Conservation (phyloP, 2,329 filamentous ascomycete genomes). For the Fusarium verrucosum region DNA sequence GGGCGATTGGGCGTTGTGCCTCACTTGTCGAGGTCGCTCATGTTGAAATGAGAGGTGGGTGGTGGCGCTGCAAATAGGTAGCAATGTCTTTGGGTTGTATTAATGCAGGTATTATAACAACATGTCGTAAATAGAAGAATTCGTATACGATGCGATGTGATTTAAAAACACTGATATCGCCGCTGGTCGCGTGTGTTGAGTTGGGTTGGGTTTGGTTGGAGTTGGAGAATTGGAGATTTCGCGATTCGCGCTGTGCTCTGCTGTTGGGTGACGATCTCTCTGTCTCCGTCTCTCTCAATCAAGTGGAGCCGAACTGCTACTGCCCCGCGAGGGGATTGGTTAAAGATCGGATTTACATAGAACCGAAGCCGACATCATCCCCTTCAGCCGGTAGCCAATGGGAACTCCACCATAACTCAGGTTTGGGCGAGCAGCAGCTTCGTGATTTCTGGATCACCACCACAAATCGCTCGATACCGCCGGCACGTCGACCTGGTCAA, state of each 20-base stretch:
- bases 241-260: constrained; percentile 31
- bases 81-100: constrained; percentile 12
- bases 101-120: constrained; percentile 37
- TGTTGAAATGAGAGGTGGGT: constrained; percentile 53
- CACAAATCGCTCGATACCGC: constrained; percentile 43
- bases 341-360: constrained; percentile 27
- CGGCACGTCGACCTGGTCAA: constrained; percentile 37
- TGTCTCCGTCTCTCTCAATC: no score
- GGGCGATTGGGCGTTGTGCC: constrained; percentile 33
- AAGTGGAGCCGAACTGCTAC: constrained; percentile 2
- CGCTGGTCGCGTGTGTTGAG: constrained; percentile 16
- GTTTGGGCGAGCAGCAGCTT: constrained; percentile 38
- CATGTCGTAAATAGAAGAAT: constrained; percentile 35
- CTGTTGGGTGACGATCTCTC: constrained; percentile 22
- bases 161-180: constrained; percentile 9
- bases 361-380: constrained; percentile 9
- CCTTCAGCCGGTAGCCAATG: constrained; percentile 38
- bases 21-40: constrained; percentile 96
- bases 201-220: constrained; percentile 13
- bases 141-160: background rate
- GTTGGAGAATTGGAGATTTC: constrained; percentile 35
- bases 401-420: constrained; percentile 32
- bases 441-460: constrained; percentile 36
- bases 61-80: constrained; percentile 33
- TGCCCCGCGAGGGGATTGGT: constrained; percentile 16